Percentiles rank a stretch among this genome's conserved stretches.
Evolutionary conservation across 352 stramenopile genomes (phyloP).

Genomic region (Phytophthora citrophthora): DNA sequence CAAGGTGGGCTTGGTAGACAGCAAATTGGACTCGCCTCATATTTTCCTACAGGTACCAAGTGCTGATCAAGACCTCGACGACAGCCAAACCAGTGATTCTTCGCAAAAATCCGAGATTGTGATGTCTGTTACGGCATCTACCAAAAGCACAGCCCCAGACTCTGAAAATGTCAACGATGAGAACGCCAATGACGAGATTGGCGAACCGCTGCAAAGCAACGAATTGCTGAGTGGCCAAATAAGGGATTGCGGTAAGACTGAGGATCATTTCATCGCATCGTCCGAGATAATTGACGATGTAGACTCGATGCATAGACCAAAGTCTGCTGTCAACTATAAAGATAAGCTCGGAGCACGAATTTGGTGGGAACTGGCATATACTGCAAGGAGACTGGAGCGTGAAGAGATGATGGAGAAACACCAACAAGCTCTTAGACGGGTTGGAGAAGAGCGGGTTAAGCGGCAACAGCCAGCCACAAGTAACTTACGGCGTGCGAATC

Average conservation of each 20-base stretch:
- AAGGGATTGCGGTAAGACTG: not conserved
- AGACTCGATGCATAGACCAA: not conserved
- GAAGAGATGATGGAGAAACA: constrained; percentile 24
- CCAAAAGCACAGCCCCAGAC: not conserved
- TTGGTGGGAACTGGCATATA: constrained; percentile 78
- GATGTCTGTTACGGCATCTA: not conserved
- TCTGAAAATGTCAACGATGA: not conserved
- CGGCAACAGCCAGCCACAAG: not conserved
- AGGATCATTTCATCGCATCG: not conserved
- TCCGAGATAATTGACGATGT: not conserved
- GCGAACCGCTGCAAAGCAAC: not conserved
- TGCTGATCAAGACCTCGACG: not conserved
- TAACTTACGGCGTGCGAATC: not conserved
- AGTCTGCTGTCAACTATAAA: constrained; percentile 28
- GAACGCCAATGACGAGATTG: not conserved
- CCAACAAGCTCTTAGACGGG: not conserved
- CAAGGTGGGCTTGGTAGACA: not conserved
- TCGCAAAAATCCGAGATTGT: not conserved
- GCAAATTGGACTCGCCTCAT: not conserved
- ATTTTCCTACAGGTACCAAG: not conserved
- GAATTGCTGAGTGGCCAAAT: too few species aligned
- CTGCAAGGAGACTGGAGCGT: constrained; percentile 37
- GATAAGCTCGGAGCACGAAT: constrained; percentile 62
- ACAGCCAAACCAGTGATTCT: not conserved
- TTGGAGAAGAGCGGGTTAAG: not conserved